A percentile compares a stretch with the other conserved stretches of the same genome.
phyloP scores from a whole-genome alignment of 2,329 filamentous ascomycete genomes.

The Magnaporthiopsis incrustans region DNA sequence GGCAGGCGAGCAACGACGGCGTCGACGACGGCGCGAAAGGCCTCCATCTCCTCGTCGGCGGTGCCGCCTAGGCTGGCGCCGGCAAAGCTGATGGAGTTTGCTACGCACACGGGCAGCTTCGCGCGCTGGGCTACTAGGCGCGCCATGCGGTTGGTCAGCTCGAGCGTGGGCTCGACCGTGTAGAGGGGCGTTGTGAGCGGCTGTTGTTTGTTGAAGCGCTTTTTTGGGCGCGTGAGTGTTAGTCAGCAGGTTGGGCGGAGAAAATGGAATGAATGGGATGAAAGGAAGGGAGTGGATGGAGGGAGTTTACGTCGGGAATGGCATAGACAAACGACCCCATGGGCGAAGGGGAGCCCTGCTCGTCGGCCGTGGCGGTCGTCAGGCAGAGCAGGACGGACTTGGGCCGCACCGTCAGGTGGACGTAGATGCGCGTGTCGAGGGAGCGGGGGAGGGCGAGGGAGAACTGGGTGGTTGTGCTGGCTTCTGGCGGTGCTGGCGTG shows the following conservation, averaged over 20 bases:
- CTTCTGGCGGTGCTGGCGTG: not conserved
- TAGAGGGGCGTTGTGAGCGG: conserved; percentile 75
- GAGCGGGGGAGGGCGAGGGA: conserved; percentile 52
- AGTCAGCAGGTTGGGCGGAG: not conserved
- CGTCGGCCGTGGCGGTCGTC: conserved; percentile 48
- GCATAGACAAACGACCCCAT: conserved; percentile 93
- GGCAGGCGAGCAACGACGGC: conserved; percentile 53
- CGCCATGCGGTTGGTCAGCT: conserved; percentile 80
- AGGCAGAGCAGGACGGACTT: conserved; percentile 54
- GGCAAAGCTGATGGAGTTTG: conserved; percentile 74
- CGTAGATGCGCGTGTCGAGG: conserved; percentile 52
- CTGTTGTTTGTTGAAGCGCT: conserved; percentile 48
- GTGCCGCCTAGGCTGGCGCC: conserved; percentile 68
- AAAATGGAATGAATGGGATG: not conserved
- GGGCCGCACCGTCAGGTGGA: conserved; percentile 49
- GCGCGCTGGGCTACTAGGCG: conserved; percentile 72
- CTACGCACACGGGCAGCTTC: conserved; percentile 75
- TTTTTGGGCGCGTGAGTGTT: not conserved
- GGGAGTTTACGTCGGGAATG: conserved; percentile 71
- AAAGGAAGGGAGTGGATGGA: not conserved
- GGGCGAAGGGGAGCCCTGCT: conserved; percentile 39
- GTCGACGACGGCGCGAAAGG: conserved; percentile 65
- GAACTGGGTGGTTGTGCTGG: conserved; percentile 30
- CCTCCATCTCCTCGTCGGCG: conserved; percentile 91
- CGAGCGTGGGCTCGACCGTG: conserved; percentile 62